Evolutionary conservation across 2,329 filamentous ascomycete genomes (phyloP).

Genomic region (Orbilia oligospora): DNA sequence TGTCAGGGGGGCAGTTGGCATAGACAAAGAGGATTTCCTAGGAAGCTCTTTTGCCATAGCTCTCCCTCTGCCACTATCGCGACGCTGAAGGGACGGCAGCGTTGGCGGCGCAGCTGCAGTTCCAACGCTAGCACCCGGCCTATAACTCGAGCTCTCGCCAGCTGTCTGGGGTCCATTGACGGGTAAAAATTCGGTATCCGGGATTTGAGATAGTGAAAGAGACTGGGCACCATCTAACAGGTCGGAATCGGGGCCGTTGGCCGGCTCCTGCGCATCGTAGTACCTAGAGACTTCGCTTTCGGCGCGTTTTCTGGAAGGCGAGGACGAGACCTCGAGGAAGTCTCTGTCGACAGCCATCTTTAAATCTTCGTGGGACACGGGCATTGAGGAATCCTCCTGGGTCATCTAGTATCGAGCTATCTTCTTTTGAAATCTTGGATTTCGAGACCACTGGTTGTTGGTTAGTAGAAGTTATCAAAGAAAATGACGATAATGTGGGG

Average conservation of each 20-base stretch:
- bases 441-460: neutral
- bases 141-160: slow-evolving; percentile 24
- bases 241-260: slow-evolving; percentile 31
- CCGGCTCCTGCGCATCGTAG: slow-evolving; percentile 58
- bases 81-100: slow-evolving; percentile 31
- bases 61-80: slow-evolving; percentile 52
- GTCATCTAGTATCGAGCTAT: neutral
- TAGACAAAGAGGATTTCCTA: slow-evolving; percentile 44
- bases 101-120: slow-evolving; percentile 3
- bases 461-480: neutral
- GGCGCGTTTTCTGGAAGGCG: slow-evolving; percentile 57
- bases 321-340: slow-evolving; percentile 51
- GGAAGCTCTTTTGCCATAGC: slow-evolving; percentile 29
- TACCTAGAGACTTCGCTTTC: slow-evolving; percentile 59
- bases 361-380: slow-evolving; percentile 38
- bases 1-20: slow-evolving; percentile 38
- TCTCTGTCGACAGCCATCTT: slow-evolving; percentile 35
- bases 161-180: slow-evolving; percentile 26
- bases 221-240: slow-evolving; percentile 39
- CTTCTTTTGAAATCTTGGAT: neutral
- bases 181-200: slow-evolving; percentile 16
- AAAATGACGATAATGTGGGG: neutral
- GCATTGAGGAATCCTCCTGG: slow-evolving; percentile 16
- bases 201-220: slow-evolving; percentile 16
- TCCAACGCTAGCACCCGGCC: neutral